Evolutionary conservation across 257 asterid genomes (phyloP), one percentile per base, ranked within the genome.

Genomic region (Penstemon eatonii): DNA sequence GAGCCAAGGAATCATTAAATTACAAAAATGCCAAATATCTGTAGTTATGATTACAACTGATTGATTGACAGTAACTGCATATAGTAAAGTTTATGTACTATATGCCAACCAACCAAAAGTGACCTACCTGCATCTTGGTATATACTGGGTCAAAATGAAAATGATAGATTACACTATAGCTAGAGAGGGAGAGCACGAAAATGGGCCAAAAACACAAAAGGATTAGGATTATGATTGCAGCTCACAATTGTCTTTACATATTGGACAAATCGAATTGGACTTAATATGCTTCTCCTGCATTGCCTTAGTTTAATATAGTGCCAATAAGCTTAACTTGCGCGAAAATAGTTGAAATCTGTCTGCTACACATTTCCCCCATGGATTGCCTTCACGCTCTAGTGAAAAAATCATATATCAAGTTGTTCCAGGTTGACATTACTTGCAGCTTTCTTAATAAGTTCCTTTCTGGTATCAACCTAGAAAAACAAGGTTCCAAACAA

Each of bases 401-500:
- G 2, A 42, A 33, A 18, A 15, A 6, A 64, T 84, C 76, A 94
- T 71, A 94, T 91, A 74, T 91, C 97, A 65, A 94, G 91, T 7
- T 81, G 93, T 63, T 87, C 87, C 9, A 84, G 72, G 76, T 86
- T 81, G 73, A 94, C 67, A 71, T 56, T 70, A 67, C 71, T 85
- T 6, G 89, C 89, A 44, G 87, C 63, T 25, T 81, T 76, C 80
- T 76, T 77, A 71, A 94, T 87, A 59, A 89, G 95, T 73, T 84
- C 87, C 79, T 91, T 94, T 80, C 99, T 81, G 38, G 54, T 57
- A 70, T 94, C 99, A 66, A 94, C 99, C 99, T 94, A 86, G 66
- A 77, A 67, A 61, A 25, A 43, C 38, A 49, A 65, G 62, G 47
- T 59, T 55, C 54, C 54, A 49, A 9, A 10, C n/a, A 49, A 49